Evolutionary conservation across 441 rosid genomes (phyloP).

Genomic region (Eruca vesicaria): DNA sequence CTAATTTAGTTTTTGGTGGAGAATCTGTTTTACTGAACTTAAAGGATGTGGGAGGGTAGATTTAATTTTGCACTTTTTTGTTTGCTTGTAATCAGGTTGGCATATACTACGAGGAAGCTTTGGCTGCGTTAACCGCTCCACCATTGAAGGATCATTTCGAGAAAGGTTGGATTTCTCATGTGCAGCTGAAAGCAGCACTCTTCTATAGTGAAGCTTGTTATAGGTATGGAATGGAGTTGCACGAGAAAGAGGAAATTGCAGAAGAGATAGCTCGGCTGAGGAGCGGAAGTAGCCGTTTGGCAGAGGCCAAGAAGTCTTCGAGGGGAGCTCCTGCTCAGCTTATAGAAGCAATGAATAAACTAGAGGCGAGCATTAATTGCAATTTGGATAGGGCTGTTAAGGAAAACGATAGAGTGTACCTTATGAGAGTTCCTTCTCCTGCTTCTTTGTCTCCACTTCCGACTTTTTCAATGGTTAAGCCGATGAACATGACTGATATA

Average conservation of each 20-base stretch:
- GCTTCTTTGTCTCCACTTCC: slow-evolving; percentile 75
- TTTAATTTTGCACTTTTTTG: not conserved
- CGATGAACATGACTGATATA: slow-evolving; percentile 78
- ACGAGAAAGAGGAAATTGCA: slow-evolving; percentile 91
- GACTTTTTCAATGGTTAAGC: slow-evolving; percentile 89
- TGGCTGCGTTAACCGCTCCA: slow-evolving; percentile 59
- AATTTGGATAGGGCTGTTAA: slow-evolving; percentile 89
- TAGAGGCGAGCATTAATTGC: slow-evolving; percentile 68
- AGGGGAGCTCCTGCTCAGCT: slow-evolving; percentile 87
- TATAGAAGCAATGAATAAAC: slow-evolving; percentile 72
- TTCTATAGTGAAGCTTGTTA: slow-evolving; percentile 91
- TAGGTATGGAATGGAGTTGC: slow-evolving; percentile 78
- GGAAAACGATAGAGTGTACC: slow-evolving; percentile 97
- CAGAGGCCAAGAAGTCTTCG: slow-evolving; percentile 76
- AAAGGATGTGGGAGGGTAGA: not conserved
- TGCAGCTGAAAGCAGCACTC: slow-evolving; percentile 82
- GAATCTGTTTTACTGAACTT: not conserved
- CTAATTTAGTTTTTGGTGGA: not conserved
- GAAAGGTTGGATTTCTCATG: slow-evolving; percentile 85
- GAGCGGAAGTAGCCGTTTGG: slow-evolving; percentile 63
- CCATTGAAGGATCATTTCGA: slow-evolving; percentile 95
- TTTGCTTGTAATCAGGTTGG: slow-evolving; percentile 58
- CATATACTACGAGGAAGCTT: slow-evolving; percentile 86
- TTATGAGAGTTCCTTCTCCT: slow-evolving; percentile 92
- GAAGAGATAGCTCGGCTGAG: slow-evolving; percentile 92